A percentile compares a stretch with the other conserved stretches of the same genome.
phyloP scores from a whole-genome alignment of 257 asterid species.

The Solanum bukasovii region DNA sequence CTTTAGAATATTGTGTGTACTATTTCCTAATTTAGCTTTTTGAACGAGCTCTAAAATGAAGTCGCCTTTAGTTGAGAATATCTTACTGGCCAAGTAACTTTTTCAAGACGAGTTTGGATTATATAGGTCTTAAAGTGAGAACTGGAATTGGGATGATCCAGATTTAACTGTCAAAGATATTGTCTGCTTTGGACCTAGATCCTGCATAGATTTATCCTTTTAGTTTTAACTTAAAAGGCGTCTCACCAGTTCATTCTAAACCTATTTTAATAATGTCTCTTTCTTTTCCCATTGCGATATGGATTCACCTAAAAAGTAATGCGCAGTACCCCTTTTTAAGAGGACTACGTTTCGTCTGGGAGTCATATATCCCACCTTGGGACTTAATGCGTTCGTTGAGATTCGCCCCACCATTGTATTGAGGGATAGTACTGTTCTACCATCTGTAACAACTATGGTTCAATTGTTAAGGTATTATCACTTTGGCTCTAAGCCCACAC shows the following conservation, averaged over 20 bases:
- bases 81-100: not conserved
- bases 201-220: fast-evolving
- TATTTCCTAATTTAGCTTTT: not conserved
- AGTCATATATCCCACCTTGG: not conserved
- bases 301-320: not conserved
- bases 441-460: not conserved
- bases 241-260: not conserved
- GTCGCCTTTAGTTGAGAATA: not conserved
- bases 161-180: not conserved
- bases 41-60: not conserved
- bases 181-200: not conserved
- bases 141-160: not conserved
- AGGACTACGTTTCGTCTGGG: fast-evolving
- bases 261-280: not conserved
- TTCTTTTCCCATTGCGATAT: not conserved
- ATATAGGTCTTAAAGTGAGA: not conserved
- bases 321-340: fast-evolving
- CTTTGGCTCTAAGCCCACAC: not conserved
- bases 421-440: not conserved
- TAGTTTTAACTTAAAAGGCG: not conserved
- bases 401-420: not conserved
- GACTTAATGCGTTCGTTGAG: not conserved
- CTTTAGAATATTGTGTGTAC: not conserved
- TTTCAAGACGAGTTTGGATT: not conserved
- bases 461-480: not conserved